Evolutionary conservation across 768 basidiomycete genomes (phyloP).

Genomic region (Podaxis sp.): DNA sequence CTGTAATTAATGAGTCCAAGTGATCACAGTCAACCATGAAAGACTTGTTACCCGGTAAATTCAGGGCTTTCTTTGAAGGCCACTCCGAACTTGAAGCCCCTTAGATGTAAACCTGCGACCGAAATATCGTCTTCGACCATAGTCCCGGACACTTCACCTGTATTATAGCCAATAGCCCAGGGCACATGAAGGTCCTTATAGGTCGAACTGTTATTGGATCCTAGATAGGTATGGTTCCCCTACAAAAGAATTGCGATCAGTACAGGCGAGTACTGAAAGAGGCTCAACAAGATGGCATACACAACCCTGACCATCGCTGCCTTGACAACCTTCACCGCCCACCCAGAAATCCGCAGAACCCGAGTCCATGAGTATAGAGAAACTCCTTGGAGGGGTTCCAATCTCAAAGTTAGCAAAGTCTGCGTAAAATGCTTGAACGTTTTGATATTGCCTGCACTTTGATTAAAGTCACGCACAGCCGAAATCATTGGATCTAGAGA

Average conservation of each 20-base stretch:
- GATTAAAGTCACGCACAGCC: not conserved
- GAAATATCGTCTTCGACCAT: constrained; percentile 55
- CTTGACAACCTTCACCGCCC: constrained; percentile 41
- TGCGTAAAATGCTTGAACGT: constrained; percentile 8
- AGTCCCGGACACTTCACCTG: constrained; percentile 57
- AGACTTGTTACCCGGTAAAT: constrained; percentile 40
- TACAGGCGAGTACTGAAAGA: not conserved
- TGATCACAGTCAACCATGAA: not conserved
- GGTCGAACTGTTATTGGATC: constrained; percentile 53
- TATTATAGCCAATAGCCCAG: constrained; percentile 52
- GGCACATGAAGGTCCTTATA: constrained; percentile 45
- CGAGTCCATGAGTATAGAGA: constrained; percentile 56
- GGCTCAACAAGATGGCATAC: constrained; percentile 18
- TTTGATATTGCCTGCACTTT: not conserved
- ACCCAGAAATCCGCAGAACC: constrained; percentile 67
- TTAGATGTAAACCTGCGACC: constrained; percentile 56
- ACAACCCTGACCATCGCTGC: constrained; percentile 26
- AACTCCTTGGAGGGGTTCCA: constrained; percentile 49
- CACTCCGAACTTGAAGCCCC: constrained; percentile 60
- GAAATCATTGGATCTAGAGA: constrained; percentile 6
- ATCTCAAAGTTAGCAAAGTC: constrained; percentile 30
- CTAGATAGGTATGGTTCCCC: constrained; percentile 49
- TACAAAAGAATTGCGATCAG: constrained; percentile 15
- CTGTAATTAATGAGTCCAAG: constrained; percentile 17
- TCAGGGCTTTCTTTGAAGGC: constrained; percentile 50